Percentiles rank a stretch among this genome's conserved stretches.
Conservation (phyloP, 1,284 basidiomycete genomes). For the Anthracocystis walkeri region DNA sequence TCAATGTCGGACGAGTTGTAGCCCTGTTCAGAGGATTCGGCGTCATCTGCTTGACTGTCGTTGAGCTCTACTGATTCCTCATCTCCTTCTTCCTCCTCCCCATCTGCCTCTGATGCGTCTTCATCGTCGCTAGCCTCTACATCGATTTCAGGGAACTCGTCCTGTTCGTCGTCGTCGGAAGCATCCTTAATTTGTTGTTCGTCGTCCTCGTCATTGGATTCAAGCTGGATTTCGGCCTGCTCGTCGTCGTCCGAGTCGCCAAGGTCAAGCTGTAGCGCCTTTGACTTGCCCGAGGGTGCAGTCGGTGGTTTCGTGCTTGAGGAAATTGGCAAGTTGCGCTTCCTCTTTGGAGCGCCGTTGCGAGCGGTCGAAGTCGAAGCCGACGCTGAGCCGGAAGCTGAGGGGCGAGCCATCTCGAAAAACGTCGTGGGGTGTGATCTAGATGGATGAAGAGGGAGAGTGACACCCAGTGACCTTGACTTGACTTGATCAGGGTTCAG, state of each 20-base stretch:
- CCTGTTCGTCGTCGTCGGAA: conserved; percentile 62
- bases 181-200: conserved; percentile 32
- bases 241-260: conserved; percentile 32
- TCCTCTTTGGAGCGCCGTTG: conserved; percentile 45
- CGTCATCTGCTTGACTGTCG: conserved; percentile 40
- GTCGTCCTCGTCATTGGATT: conserved; percentile 53
- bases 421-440: neutral
- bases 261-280: conserved; percentile 31
- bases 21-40: conserved; percentile 30
- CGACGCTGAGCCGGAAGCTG: conserved; percentile 30
- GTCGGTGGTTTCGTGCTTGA: conserved; percentile 12
- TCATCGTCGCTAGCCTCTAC: conserved; percentile 67
- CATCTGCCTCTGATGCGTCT: conserved; percentile 37
- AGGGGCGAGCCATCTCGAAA: conserved; percentile 30
- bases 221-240: conserved; percentile 32
- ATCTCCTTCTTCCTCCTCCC: conserved; percentile 56
- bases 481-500: conserved; percentile 14
- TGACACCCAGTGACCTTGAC: neutral
- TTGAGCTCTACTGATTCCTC: conserved; percentile 39
- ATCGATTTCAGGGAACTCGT: conserved; percentile 72
- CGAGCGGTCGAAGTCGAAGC: conserved; percentile 29
- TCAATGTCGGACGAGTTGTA: conserved; percentile 48
- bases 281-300: conserved; percentile 24
- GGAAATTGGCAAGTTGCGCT: conserved; percentile 24
- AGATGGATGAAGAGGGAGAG: neutral